Conservation (phyloP, 768 basidiomycete genomes). For the Lactarius vividus region DNA sequence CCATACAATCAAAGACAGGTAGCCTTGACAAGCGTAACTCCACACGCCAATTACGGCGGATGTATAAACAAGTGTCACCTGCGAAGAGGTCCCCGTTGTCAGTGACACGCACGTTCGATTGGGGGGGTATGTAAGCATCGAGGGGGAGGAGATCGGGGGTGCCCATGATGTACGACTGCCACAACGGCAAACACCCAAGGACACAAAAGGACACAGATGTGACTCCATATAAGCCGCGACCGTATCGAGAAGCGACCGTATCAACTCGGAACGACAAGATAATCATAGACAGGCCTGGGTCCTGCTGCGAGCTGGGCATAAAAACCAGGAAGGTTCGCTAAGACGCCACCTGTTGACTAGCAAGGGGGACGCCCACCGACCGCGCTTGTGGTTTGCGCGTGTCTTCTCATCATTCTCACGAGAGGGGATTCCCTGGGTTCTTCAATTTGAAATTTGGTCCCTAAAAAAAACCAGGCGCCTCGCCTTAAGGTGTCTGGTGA, state of each 20-base stretch:
- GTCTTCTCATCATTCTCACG: not conserved
- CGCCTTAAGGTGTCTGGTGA: not conserved
- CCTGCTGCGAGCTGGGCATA: not conserved
- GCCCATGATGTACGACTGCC: not conserved
- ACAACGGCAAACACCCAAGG: not conserved
- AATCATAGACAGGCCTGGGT: not conserved
- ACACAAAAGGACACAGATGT: not conserved
- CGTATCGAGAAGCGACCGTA: not conserved
- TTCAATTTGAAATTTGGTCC: not conserved
- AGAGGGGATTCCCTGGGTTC: not conserved
- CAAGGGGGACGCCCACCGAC: not conserved
- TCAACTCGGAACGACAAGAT: not conserved
- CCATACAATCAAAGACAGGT: not conserved
- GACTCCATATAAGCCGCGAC: not conserved
- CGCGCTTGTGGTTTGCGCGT: not conserved
- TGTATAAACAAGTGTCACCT: conserved; percentile 1
- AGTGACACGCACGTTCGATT: not conserved
- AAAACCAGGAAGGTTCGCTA: not conserved
- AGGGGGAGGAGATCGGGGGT: conserved; percentile 13
- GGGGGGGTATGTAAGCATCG: not conserved
- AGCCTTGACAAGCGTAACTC: not conserved
- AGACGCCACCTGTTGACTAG: not conserved
- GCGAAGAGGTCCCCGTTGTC: not conserved
- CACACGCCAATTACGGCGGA: conserved; percentile 6
- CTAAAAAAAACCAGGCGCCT: not conserved